Conservation (phyloP, 352 stramenopile species). For the Peronosclerospora sorghi region DNA sequence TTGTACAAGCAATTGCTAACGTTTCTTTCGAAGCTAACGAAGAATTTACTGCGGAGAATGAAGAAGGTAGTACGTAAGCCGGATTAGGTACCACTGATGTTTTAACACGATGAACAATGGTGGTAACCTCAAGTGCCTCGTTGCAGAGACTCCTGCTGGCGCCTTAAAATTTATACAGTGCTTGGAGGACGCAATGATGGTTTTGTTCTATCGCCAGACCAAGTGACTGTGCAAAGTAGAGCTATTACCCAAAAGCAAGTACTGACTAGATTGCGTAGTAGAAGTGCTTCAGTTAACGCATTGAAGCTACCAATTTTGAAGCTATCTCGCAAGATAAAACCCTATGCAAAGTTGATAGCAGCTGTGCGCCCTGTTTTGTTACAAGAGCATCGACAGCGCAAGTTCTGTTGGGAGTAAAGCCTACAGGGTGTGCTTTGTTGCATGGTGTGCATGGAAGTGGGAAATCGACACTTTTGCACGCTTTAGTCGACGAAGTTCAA, state of each 20-base stretch:
- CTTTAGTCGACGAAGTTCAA: constrained; percentile 31
- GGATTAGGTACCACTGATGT: not conserved
- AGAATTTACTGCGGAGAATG: constrained; percentile 22
- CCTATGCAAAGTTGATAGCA: constrained; percentile 35
- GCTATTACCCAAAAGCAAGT: constrained; percentile 11
- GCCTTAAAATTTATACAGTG: constrained; percentile 49
- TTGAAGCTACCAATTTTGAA: constrained; percentile 23
- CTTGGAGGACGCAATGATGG: constrained; percentile 25
- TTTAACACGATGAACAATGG: not conserved
- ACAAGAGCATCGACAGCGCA: constrained; percentile 35
- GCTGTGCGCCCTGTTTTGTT: constrained; percentile 39
- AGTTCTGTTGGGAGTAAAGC: constrained; percentile 46
- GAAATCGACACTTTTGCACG: constrained; percentile 61
- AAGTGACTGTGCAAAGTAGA: constrained; percentile 26
- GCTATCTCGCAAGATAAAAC: constrained; percentile 30
- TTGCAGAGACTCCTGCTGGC: constrained; percentile 37
- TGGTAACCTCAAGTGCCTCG: not conserved
- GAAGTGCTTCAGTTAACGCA: not conserved
- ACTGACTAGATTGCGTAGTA: constrained; percentile 12
- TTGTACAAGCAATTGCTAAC: constrained; percentile 22
- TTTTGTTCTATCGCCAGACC: constrained; percentile 16
- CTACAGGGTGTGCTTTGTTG: constrained; percentile 51
- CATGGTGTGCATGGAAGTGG: constrained; percentile 65
- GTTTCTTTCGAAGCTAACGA: constrained; percentile 39
- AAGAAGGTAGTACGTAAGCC: constrained; percentile 28